Base-by-base conservation (phyloP, 352 stramenopile genomes). In the Aphanomyces euteiches region DNA sequence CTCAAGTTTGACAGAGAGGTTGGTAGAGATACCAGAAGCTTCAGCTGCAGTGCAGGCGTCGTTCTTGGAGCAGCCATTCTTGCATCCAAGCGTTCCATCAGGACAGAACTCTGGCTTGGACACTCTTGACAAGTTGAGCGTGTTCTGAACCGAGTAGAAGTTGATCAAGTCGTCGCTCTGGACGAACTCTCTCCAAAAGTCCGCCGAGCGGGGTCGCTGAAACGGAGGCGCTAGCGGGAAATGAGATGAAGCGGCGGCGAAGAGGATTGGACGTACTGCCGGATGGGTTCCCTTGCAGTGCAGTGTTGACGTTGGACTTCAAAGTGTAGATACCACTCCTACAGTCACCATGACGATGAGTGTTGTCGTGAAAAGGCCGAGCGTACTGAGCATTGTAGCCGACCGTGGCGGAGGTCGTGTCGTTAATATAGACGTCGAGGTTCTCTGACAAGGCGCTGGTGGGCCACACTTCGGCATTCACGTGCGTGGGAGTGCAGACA, bases 391-490 rank as follows among this genome's bases (percentile, higher is more conserved):
- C 61, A 21, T 34, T 69, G 61, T 60, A 69, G 47, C 61, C 61
- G 21, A 47, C 40, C 41, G 61, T 28, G 10, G 48, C 37, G 6
- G 61, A 12, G 7, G 34, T 47, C 12, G 41, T 69, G 12, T 82
- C 76, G 64, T 90, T 88, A 7, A 74, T 67, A 66, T 85, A 89
- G 28, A 84, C 61, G 15, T 58, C 58, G 17, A 88, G 66, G 6
- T 28, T 45, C 3, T 47, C 57, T 21, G 83, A 74, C 2, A 77
- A 79, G 3, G 74, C 80, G 28, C 28, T 28, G 0, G 78, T 66
- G 0, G 75, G 65, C 81, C 80, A 90, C 0, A 87, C 79, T 41
- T 90, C 84, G 21, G 81, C 38, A 45, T 90, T 92, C 6, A 80
- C 1, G 56, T 92, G 83, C 3, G 75, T 83, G 15, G 81, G 84